Evolutionary conservation across 2,329 filamentous ascomycete species (phyloP).

Genomic region (Aspergillus floridensis): DNA sequence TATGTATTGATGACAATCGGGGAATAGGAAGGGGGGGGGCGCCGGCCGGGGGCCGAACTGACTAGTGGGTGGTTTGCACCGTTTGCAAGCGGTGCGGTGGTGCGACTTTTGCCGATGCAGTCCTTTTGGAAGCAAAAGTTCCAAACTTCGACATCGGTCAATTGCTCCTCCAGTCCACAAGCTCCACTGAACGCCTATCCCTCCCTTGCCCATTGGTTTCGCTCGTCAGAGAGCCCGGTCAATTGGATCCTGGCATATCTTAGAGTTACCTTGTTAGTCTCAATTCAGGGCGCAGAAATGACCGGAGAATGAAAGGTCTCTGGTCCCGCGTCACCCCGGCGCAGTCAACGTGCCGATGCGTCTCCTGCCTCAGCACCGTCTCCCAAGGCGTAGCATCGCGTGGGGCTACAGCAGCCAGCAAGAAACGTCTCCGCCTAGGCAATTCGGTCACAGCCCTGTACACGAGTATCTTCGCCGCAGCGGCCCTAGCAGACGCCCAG

Average conservation of each 20-base stretch:
- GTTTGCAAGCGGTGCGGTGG: conserved; percentile 33
- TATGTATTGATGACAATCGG: not conserved
- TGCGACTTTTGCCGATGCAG: conserved; percentile 16
- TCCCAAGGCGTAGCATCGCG: conserved; percentile 36
- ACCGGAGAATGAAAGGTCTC: conserved; percentile 43
- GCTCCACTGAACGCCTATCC: conserved; percentile 5
- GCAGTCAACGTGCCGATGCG: conserved; percentile 42
- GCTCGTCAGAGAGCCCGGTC: conserved; percentile 16
- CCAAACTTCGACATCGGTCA: conserved; percentile 6
- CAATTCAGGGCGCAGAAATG: conserved; percentile 24
- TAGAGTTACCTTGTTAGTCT: not conserved
- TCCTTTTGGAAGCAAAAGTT: not conserved
- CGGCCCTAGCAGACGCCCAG: conserved; percentile 41
- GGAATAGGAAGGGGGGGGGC: not conserved
- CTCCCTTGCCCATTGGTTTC: conserved; percentile 10
- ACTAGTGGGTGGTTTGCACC: conserved; percentile 41
- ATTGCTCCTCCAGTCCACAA: conserved; percentile 1
- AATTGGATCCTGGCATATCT: conserved; percentile 9
- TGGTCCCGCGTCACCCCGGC: conserved; percentile 43
- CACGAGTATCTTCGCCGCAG: conserved; percentile 43
- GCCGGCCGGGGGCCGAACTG: not conserved
- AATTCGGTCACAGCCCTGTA: conserved; percentile 46
- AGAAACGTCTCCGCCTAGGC: conserved; percentile 39
- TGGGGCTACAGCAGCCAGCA: conserved; percentile 35
- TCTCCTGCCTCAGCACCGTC: conserved; percentile 40